Conservation (phyloP, 1,139 yeast genomes). For the Geotrichum bryndzae region DNA sequence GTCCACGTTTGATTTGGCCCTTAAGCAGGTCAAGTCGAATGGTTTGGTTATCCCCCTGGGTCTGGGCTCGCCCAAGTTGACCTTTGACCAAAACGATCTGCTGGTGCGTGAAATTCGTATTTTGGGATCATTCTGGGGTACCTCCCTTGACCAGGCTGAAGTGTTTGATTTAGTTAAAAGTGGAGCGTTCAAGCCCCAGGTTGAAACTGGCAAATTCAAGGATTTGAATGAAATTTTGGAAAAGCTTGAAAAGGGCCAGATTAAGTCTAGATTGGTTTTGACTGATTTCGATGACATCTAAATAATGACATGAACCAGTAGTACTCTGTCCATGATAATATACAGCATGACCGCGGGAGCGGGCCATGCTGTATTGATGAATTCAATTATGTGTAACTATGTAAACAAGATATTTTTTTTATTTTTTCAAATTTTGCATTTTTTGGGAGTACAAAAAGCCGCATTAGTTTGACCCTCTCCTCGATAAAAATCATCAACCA, state of each 20-base stretch:
- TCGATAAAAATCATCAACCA: no score
- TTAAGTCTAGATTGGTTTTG: slow-evolving; percentile 45
- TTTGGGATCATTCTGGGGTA: slow-evolving; percentile 45
- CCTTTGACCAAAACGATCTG: slow-evolving; percentile 34
- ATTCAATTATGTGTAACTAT: no score
- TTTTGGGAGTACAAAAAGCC: no score
- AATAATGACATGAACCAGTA: background rate
- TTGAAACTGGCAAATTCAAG: slow-evolving; percentile 36
- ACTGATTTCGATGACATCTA: slow-evolving; percentile 16
- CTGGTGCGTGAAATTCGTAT: slow-evolving; percentile 41
- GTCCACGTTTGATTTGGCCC: slow-evolving; percentile 30
- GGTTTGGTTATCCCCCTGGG: slow-evolving; percentile 47
- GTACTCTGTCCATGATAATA: no score
- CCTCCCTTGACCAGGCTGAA: slow-evolving; percentile 43
- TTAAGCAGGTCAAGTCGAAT: slow-evolving; percentile 33
- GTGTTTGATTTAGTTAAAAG: slow-evolving; percentile 42
- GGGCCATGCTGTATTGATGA: no score
- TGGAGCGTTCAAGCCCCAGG: slow-evolving; percentile 42
- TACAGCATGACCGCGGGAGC: no score
- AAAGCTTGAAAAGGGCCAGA: slow-evolving; percentile 39
- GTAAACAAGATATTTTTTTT: no score
- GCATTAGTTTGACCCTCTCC: no score
- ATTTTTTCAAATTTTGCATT: background rate
- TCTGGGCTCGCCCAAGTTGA: slow-evolving; percentile 38
- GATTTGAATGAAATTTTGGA: slow-evolving; percentile 39